Evolutionary conservation across 179 eudicot species (phyloP).

Genomic region (Beta corolliflora): DNA sequence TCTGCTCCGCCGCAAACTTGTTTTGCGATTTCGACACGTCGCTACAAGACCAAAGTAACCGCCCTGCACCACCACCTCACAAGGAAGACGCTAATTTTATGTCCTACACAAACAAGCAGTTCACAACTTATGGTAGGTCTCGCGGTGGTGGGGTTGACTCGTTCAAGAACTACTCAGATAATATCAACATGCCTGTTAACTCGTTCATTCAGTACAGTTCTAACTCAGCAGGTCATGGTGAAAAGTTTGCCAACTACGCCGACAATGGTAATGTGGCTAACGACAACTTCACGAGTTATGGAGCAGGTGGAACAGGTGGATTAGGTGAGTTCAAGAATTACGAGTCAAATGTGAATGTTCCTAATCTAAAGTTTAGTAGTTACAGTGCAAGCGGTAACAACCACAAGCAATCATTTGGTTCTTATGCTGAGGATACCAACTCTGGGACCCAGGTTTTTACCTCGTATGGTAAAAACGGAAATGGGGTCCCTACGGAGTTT

Average conservation of each 20-base stretch:
- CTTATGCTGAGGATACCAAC: slow-evolving; percentile 53
- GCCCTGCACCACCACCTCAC: slow-evolving; percentile 1
- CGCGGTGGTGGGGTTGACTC: slow-evolving; percentile 35
- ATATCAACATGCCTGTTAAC: slow-evolving; percentile 32
- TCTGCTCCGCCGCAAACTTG: slow-evolving; percentile 42
- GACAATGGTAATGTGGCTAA: slow-evolving; percentile 66
- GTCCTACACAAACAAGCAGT: slow-evolving; percentile 39
- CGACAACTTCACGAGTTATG: slow-evolving; percentile 67
- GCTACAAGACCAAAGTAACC: neutral
- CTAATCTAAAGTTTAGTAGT: slow-evolving; percentile 53
- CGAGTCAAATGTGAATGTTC: slow-evolving; percentile 50
- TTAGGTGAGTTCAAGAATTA: slow-evolving; percentile 61
- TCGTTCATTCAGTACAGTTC: slow-evolving; percentile 50
- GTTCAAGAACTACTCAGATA: slow-evolving; percentile 47
- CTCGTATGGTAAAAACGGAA: slow-evolving; percentile 68
- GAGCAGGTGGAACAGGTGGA: slow-evolving; percentile 60
- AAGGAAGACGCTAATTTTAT: slow-evolving; percentile 31
- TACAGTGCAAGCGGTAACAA: slow-evolving; percentile 51
- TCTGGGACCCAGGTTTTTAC: slow-evolving; percentile 55
- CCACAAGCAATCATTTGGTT: slow-evolving; percentile 46
- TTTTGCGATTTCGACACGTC: slow-evolving; percentile 39
- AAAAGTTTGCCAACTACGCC: slow-evolving; percentile 62
- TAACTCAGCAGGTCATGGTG: slow-evolving; percentile 55
- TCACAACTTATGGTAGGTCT: slow-evolving; percentile 33
- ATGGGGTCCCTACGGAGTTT: slow-evolving; percentile 52